Evolutionary conservation across 176 grass and related monocot genomes (phyloP), one percentile per base, ranked within the genome.

Genomic region (Avena insularis): DNA sequence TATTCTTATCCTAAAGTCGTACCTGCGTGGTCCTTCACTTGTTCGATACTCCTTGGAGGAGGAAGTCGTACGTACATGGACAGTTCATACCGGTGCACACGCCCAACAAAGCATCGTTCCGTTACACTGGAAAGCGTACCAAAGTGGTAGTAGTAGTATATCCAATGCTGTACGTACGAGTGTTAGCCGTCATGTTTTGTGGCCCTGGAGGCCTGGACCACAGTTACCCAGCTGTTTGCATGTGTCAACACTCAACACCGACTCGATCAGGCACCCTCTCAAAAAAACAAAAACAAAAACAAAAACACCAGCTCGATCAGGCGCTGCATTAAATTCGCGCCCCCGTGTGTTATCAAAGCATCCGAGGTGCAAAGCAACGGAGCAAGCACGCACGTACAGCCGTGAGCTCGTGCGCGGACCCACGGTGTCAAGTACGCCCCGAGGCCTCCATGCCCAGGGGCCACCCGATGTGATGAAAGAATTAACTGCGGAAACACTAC

Each of bases 1-100:
- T 73, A 9, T 64, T 25, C 25, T 25, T 43, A 74, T 73, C 68
- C 29, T 66, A 82, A 82, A 83, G 63, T 64, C 79, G 0, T 82
- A 45, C 62, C 33, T 43, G 40, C 40, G 40, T 43, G 40, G 40
- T 43, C 40, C 40, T 43, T 43, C 40, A 43, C 40, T 43, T 40
- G 5, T 7, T 43, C 38, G 25, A 25, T 25, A 25, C 25, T 25
- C 33, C 33, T 35, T 35, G 33, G 33, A 35, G 10, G 70, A 33
- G 1, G 11, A 13, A 25, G 68, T 74, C 56, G 14, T 71, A 43
- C 40, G 6, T 43, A 23, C 60, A 9, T 11, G 66, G 19, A 54
- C 82, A 84, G 55, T 75, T 56, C 73, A 79, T 11, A 48, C 40
- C 40, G 40, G 40, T 43, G 62, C 59, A 59, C 35, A 6, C 35